Evolutionary conservation across 306 rosid species (phyloP).

Genomic region (Glycine soja): DNA sequence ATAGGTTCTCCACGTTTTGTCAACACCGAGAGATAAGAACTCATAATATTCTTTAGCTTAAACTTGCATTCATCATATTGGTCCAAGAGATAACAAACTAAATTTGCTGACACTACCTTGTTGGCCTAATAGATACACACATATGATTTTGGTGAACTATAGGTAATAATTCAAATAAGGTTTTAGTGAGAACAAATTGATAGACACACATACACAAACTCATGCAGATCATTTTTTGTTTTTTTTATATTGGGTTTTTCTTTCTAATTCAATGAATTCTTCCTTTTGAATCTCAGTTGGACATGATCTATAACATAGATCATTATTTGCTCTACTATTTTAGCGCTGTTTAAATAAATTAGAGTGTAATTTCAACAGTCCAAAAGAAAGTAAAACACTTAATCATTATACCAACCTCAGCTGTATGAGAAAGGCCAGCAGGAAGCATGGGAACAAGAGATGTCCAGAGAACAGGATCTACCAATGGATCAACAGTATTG

Average conservation of each 20-base stretch:
- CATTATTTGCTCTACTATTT: not conserved
- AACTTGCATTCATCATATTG: not conserved
- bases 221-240: slow-evolving; percentile 6
- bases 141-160: too few relatives aligned
- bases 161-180: slow-evolving; percentile 7
- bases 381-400: not conserved
- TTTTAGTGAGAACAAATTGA: slow-evolving; percentile 13
- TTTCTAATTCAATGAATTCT: not conserved
- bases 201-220: not conserved
- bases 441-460: slow-evolving; percentile 87
- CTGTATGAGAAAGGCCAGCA: slow-evolving; percentile 61
- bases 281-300: not conserved
- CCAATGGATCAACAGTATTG: slow-evolving; percentile 78
- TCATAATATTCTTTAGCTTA: not conserved
- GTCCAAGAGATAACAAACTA: not conserved
- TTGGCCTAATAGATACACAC: not conserved
- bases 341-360: not conserved
- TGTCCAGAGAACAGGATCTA: slow-evolving; percentile 89
- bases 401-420: slow-evolving; percentile 75
- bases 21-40: not conserved
- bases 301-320: not conserved
- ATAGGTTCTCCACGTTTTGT: not conserved
- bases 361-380: slow-evolving; percentile 28
- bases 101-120: slow-evolving; percentile 23
- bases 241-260: not conserved